phyloP scores from a whole-genome alignment of 2,329 filamentous ascomycete species.

The Penicillium occitanis region DNA sequence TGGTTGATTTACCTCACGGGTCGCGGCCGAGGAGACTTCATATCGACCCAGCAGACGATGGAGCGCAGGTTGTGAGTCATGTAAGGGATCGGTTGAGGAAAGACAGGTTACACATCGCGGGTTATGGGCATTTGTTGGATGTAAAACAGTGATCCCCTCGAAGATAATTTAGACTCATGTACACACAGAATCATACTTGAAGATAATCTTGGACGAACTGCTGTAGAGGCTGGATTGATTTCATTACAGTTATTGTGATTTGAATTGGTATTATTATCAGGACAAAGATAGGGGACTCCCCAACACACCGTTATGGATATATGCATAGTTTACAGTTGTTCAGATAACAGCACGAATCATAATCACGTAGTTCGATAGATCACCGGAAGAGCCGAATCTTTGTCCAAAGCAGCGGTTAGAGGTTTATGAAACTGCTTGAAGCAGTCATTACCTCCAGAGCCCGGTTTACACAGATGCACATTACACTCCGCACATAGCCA shows the following conservation, averaged over 20 bases:
- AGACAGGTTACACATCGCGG: too few relatives aligned
- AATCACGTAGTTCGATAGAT: neutral
- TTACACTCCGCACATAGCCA: neutral
- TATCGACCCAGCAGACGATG: too few relatives aligned
- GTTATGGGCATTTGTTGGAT: too few relatives aligned
- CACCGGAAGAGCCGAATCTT: neutral
- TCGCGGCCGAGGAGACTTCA: too few relatives aligned
- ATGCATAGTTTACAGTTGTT: neutral
- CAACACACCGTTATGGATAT: neutral
- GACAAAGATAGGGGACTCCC: neutral
- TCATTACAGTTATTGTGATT: neutral
- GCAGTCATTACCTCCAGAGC: neutral
- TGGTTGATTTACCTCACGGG: too few relatives aligned
- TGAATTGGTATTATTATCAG: neutral
- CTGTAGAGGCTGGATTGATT: neutral
- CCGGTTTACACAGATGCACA: neutral
- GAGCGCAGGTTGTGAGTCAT: too few relatives aligned
- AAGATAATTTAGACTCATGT: too few relatives aligned
- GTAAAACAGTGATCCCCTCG: too few relatives aligned
- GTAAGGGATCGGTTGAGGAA: too few relatives aligned
- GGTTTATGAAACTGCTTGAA: neutral
- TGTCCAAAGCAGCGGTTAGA: neutral
- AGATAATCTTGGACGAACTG: neutral
- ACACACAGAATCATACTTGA: neutral
- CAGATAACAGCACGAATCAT: neutral